Evolutionary conservation across 2,329 filamentous ascomycete species (phyloP), one percentile per base, ranked within the genome.

Genomic region (Botrytis fragariae): DNA sequence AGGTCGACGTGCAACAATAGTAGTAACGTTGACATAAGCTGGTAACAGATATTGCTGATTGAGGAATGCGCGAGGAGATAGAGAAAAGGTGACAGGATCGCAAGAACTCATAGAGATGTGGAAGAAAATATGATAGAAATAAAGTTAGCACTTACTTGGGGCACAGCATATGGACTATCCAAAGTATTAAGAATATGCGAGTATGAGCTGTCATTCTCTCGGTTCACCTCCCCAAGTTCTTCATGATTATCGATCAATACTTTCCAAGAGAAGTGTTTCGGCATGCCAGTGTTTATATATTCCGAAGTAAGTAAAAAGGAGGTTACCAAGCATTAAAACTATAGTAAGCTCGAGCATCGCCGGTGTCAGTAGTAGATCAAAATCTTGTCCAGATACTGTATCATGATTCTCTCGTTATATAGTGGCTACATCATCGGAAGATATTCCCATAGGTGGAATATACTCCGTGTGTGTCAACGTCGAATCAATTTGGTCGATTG

Each of bases 171-270:
- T 57, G 35, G 8, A 42, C 29, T 39, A 54, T 68, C 62, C 16
- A 68, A 54, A 57, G 64, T 22, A 14, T 29, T 22, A 16, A 57
- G n/a, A 48, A 68, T 42, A 68, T 68, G 48, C 48, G 48, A 68
- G 64, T 68, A 32, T 57, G 48, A 68, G 48, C 48, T 68, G 64
- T 68, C 48, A 68, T 68, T 48, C 4, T 39, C 64, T 54, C 64
- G 48, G 16, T 68, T 37, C 35, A 29, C 35, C 20, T 32, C 64
- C 64, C 35, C 35, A 57, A 22, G n/a, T 42, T 68, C 35, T 68
- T 57, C 42, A 65, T 25, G 20, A 25, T 54, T 29, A 48, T 57
- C 25, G 25, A 54, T 37, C 9, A 39, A 54, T 67, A 32, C 25
- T 42, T 25, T 25, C 35, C 10, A 5, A 29, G 16, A 16, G 35